These are phyloP conservation scores for Rhizopogon salebrosus DNA, from an alignment of 768 basidiomycete genomes.

Conservation along the genomic window DNA sequence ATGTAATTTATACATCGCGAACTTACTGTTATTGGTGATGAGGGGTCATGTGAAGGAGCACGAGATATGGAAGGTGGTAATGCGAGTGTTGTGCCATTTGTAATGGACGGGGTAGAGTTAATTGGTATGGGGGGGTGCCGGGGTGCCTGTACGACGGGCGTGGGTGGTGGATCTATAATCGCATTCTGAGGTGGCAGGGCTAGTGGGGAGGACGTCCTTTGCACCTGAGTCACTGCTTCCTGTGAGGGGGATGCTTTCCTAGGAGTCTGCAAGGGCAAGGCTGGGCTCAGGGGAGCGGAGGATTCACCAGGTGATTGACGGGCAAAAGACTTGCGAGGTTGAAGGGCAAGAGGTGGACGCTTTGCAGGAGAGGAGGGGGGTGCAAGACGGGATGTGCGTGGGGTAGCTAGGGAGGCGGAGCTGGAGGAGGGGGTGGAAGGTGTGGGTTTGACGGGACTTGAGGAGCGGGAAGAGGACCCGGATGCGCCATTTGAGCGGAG, in stretches of 20 bases:
- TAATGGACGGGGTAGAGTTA: constrained; percentile 11
- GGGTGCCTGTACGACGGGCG: constrained; percentile 8
- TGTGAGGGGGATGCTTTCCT: constrained; percentile 25
- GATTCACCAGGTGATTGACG: constrained; percentile 37
- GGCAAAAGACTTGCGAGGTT: constrained; percentile 45
- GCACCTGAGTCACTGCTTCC: constrained; percentile 10
- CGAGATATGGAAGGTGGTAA: background rate
- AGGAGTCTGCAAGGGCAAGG: constrained; percentile 22
- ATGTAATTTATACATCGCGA: background rate
- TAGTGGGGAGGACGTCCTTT: constrained; percentile 36
- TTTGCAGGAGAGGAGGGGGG: constrained; percentile 53
- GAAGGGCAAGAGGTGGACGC: constrained; percentile 42
- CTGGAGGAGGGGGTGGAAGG: constrained; percentile 21
- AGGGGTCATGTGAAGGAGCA: constrained; percentile 10
- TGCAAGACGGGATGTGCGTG: constrained; percentile 24
- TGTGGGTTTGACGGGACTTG: constrained; percentile 53
- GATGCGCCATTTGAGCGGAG: constrained; percentile 36
- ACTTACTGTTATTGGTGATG: constrained; percentile 22
- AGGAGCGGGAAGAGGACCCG: constrained; percentile 52
- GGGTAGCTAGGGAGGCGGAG: constrained; percentile 23
- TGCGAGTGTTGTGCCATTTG: constrained; percentile 1
- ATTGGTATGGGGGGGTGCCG: constrained; percentile 12
- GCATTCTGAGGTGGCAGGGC: constrained; percentile 29
- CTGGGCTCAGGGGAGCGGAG: constrained; percentile 26
- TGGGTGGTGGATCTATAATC: constrained; percentile 20